Evolutionary conservation across 345 rosid species (phyloP).

Genomic region (Geranium brycei): DNA sequence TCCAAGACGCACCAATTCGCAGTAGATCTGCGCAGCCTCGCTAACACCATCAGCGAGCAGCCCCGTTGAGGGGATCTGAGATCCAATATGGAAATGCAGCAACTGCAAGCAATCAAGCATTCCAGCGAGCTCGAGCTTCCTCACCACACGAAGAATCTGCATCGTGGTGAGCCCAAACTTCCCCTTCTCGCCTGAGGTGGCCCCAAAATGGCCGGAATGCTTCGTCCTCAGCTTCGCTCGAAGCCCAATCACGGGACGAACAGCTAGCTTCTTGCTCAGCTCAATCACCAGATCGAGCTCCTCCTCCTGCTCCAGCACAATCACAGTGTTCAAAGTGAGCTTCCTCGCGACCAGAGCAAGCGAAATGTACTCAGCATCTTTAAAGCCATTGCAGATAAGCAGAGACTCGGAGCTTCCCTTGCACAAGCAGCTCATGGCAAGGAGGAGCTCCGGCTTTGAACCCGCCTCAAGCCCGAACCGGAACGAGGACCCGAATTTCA

Average conservation of each 20-base stretch:
- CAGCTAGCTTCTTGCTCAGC: constrained; percentile 42
- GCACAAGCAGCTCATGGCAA: constrained; percentile 82
- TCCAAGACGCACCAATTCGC: constrained; percentile 75
- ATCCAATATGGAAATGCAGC: constrained; percentile 86
- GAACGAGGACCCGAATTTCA: constrained; percentile 52
- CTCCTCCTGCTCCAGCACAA: constrained; percentile 91
- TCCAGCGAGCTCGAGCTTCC: constrained; percentile 39
- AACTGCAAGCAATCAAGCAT: constrained; percentile 81
- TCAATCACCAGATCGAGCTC: constrained; percentile 69
- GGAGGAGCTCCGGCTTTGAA: constrained; percentile 87
- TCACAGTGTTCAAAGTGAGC: constrained; percentile 55
- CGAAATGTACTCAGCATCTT: constrained; percentile 66
- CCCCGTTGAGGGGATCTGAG: constrained; percentile 72
- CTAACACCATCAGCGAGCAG: constrained; percentile 60
- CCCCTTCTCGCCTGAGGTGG: constrained; percentile 94
- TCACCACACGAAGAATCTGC: constrained; percentile 67
- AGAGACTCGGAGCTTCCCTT: constrained; percentile 57
- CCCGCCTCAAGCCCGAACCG: constrained; percentile 92
- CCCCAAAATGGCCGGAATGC: constrained; percentile 87
- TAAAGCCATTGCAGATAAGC: constrained; percentile 77
- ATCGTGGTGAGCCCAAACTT: constrained; percentile 72
- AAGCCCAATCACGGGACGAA: constrained; percentile 61
- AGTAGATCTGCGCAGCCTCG: constrained; percentile 81
- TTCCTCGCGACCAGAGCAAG: constrained; percentile 64
- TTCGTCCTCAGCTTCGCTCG: constrained; percentile 82